A percentile compares a stretch with the other conserved stretches of the same genome.
Conservation (phyloP, 2,329 filamentous ascomycete species). For the Fusarium haematococcum region DNA sequence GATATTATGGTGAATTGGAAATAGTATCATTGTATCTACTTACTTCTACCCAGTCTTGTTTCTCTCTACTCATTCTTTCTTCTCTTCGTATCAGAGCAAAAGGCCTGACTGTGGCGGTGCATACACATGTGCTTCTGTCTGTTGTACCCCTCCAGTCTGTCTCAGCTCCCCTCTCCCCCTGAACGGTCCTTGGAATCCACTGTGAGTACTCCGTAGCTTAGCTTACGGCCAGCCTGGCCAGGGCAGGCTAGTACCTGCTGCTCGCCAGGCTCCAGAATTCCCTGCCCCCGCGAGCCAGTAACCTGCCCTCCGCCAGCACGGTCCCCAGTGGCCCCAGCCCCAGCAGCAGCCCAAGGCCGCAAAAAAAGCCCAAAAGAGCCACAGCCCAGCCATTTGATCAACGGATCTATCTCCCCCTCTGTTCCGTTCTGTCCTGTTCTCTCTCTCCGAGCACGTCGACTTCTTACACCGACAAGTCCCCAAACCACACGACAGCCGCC, state of each 20-base stretch:
- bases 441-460: conserved; percentile 30
- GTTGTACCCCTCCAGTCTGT: conserved; percentile 24
- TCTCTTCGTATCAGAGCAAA: not conserved
- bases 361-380: conserved; percentile 34
- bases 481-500: conserved; percentile 42
- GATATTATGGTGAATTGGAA: not conserved
- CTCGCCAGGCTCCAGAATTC: conserved; percentile 41
- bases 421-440: conserved; percentile 21
- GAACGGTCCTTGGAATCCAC: conserved; percentile 13
- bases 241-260: not conserved
- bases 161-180: conserved; percentile 33
- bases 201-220: not conserved
- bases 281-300: conserved; percentile 27
- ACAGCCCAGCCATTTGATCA: not conserved
- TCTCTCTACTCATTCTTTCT: conserved; percentile 3
- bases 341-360: conserved; percentile 36
- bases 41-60: not conserved
- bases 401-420: conserved; percentile 38
- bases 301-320: conserved; percentile 20
- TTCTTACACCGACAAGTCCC: conserved; percentile 47
- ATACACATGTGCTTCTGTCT: conserved; percentile 6
- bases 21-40: not conserved
- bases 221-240: not conserved
- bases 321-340: conserved; percentile 28
- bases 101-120: conserved; percentile 36